phyloP scores from a whole-genome alignment of 371 early-diverging fungal genomes.

The Ordospora pajunii region DNA sequence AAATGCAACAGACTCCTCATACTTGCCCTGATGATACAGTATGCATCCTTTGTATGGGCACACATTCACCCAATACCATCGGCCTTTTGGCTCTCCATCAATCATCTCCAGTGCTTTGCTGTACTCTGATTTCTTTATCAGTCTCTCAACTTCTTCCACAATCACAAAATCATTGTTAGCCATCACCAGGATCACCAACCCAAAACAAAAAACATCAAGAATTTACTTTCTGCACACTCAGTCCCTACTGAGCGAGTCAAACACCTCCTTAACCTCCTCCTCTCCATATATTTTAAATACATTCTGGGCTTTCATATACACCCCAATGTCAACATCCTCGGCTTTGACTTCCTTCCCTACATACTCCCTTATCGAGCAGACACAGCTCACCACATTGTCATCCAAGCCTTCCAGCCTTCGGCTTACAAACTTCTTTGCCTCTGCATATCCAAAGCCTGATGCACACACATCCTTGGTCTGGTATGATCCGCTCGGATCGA shows the following conservation, averaged over 20 bases:
- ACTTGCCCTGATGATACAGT: background rate
- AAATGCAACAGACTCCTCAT: background rate
- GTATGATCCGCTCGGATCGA: slow-evolving; percentile 60
- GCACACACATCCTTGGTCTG: slow-evolving; percentile 19
- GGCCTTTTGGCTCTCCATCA: background rate
- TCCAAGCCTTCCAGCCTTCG: slow-evolving; percentile 45
- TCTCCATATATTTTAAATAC: slow-evolving; percentile 33
- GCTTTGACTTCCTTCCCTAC: slow-evolving; percentile 20
- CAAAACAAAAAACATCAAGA: background rate
- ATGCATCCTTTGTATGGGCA: background rate
- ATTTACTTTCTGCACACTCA: background rate
- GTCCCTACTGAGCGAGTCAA: slow-evolving; percentile 37
- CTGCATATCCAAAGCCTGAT: slow-evolving; percentile 50
- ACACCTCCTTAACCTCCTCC: slow-evolving; percentile 52
- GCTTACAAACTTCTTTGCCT: slow-evolving; percentile 42
- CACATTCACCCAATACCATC: background rate
- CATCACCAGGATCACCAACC: background rate
- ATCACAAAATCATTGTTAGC: background rate
- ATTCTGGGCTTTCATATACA: slow-evolving; percentile 12
- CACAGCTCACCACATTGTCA: slow-evolving; percentile 51
- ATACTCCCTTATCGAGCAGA: slow-evolving; percentile 45
- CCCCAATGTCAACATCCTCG: slow-evolving; percentile 50
- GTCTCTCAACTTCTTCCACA: background rate
- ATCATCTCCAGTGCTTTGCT: background rate
- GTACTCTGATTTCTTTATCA: background rate